phyloP scores from a whole-genome alignment of 352 stramenopile species.

The Phytophthora boehmeriae region DNA sequence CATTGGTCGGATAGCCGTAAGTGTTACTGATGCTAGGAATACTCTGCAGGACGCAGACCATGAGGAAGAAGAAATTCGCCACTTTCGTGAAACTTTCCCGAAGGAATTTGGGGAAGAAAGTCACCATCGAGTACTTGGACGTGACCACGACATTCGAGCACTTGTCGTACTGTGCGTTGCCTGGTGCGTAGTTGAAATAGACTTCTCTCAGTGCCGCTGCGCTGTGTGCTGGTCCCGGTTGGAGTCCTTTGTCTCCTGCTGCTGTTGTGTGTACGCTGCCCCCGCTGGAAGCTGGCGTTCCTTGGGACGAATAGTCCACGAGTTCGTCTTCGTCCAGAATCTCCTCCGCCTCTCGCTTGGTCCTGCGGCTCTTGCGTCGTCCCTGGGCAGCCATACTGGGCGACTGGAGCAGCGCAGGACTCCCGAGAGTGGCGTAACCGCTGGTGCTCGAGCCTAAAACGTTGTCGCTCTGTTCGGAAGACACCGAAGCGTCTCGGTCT shows the following conservation, averaged over 20 bases:
- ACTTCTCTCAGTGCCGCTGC: constrained; percentile 50
- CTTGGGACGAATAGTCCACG: constrained; percentile 18
- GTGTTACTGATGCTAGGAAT: constrained; percentile 86
- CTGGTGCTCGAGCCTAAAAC: constrained; percentile 19
- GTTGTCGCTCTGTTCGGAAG: constrained; percentile 33
- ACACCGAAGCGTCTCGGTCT: constrained; percentile 13
- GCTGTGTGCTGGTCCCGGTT: constrained; percentile 11
- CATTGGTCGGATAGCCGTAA: constrained; percentile 81
- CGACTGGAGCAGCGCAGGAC: constrained; percentile 40
- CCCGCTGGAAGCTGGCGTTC: constrained; percentile 12
- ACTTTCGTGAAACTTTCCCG: constrained; percentile 90
- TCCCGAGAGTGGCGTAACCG: constrained; percentile 43
- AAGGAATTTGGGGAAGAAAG: constrained; percentile 90
- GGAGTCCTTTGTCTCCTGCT: constrained; percentile 11
- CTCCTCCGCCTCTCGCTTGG: constrained; percentile 11
- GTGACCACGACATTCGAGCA: constrained; percentile 88
- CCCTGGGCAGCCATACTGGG: constrained; percentile 10
- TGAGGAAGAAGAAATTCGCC: constrained; percentile 94
- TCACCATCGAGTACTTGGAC: constrained; percentile 90
- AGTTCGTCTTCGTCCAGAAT: constrained; percentile 35
- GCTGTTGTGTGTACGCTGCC: constrained; percentile 1
- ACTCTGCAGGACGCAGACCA: constrained; percentile 90
- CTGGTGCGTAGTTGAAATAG: constrained; percentile 73
- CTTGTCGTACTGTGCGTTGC: constrained; percentile 71
- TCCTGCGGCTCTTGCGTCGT: constrained; percentile 3